Conservation (phyloP, 2,329 filamentous ascomycete species). For the Colletotrichum melonis region DNA sequence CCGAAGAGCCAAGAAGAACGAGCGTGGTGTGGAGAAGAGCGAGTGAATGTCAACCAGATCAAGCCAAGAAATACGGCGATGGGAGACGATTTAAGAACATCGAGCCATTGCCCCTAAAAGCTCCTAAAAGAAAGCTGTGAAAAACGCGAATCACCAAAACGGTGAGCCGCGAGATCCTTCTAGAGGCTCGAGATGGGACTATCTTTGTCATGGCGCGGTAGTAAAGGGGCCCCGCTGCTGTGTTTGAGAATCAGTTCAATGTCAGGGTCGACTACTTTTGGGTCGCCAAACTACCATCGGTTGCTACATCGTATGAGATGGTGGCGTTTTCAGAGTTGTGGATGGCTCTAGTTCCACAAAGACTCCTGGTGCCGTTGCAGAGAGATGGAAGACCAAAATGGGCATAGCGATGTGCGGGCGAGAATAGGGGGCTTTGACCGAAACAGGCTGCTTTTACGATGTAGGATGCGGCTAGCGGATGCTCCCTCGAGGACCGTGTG, state of each 20-base stretch:
- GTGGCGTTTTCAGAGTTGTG: background rate
- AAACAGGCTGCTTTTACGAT: background rate
- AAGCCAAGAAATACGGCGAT: constrained; percentile 15
- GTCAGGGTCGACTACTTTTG: background rate
- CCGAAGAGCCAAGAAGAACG: background rate
- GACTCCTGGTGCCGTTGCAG: background rate
- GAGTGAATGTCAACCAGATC: background rate
- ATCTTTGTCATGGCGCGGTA: constrained; percentile 14
- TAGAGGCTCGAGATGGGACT: background rate
- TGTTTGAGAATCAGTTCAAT: constrained; percentile 15
- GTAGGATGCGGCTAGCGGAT: constrained; percentile 3
- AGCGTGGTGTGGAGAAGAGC: background rate
- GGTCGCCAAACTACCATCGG: background rate
- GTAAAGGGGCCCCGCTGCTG: background rate
- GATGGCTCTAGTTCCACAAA: background rate
- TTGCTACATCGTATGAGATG: constrained; percentile 5
- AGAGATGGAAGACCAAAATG: background rate
- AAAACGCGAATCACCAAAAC: constrained; percentile 17
- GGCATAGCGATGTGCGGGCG: background rate
- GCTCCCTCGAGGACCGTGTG: constrained; percentile 15
- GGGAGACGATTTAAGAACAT: constrained; percentile 7
- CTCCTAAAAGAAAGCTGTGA: background rate
- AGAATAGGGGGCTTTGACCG: background rate
- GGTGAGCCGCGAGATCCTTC: constrained; percentile 1
- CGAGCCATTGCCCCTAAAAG: background rate